A percentile compares a stretch with the other conserved stretches of the same genome.
These are phyloP conservation scores for Boletellus ananas DNA, from an alignment of 768 basidiomycete species.

Conservation along the genomic window DNA sequence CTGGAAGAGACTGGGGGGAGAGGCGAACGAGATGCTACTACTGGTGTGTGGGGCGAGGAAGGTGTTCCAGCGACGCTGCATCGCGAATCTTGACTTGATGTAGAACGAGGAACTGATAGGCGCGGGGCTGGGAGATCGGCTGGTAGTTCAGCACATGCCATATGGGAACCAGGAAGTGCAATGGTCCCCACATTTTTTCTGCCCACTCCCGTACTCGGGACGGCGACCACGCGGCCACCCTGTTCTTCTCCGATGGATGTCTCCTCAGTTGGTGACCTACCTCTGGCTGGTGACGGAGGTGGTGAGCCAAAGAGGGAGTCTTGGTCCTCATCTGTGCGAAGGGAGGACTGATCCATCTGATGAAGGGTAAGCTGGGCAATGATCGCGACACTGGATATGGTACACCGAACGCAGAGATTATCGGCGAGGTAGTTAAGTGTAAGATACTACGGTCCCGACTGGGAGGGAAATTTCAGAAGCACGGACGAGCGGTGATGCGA, in stretches of 20 bases:
- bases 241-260: conserved; percentile 18
- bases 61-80: conserved; percentile 22
- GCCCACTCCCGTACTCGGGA: conserved; percentile 23
- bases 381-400: conserved; percentile 18
- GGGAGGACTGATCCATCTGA: conserved; percentile 18
- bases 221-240: conserved; percentile 13
- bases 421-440: neutral
- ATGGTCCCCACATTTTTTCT: conserved; percentile 85
- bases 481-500: neutral
- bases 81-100: conserved; percentile 28
- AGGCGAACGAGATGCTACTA: conserved; percentile 10
- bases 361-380: conserved; percentile 14
- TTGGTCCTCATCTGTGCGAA: conserved; percentile 36
- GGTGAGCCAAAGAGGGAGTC: conserved; percentile 82
- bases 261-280: conserved; percentile 70
- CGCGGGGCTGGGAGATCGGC: conserved; percentile 73
- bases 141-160: conserved; percentile 77
- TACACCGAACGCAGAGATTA: conserved; percentile 2
- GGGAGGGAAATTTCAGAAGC: neutral
- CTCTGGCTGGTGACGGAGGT: conserved; percentile 66
- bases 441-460: neutral
- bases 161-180: conserved; percentile 96
- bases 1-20: conserved; percentile 8
- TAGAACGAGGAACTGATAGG: conserved; percentile 26
- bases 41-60: neutral